These are phyloP conservation scores for Pythium diclinum DNA, from an alignment of 352 stramenopile genomes.

Conservation along the genomic window DNA sequence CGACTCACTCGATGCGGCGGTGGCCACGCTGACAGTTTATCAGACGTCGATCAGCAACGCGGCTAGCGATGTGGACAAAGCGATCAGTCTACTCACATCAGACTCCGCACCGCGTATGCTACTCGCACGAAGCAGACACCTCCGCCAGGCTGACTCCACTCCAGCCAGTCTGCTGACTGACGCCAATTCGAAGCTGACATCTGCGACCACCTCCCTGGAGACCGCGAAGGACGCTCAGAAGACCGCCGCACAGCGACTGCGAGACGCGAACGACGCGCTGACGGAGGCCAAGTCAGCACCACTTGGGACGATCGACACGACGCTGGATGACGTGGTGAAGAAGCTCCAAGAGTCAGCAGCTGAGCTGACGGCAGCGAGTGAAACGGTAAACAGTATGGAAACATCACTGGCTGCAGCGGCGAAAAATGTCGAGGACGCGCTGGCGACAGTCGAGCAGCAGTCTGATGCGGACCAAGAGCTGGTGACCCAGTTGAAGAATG, in stretches of 20 bases:
- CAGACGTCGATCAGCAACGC: background rate
- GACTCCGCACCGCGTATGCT: background rate
- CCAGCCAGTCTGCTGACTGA: background rate
- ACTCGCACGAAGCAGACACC: background rate
- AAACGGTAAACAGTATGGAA: background rate
- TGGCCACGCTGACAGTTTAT: no score
- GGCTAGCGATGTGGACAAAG: background rate
- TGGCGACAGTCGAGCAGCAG: background rate
- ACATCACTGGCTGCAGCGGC: no score
- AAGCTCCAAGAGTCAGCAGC: background rate
- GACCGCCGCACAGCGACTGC: background rate
- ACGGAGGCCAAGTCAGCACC: background rate
- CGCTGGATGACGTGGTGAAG: background rate
- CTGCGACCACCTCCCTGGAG: background rate
- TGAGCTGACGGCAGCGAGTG: background rate
- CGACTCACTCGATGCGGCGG: no score
- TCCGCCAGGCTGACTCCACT: background rate
- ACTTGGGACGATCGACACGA: no score
- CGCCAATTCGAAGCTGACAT: background rate
- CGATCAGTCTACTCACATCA: background rate
- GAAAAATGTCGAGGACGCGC: background rate
- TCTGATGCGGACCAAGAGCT: background rate
- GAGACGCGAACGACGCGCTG: background rate
- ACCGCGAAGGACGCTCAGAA: background rate
- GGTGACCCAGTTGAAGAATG: background rate